Conservation (phyloP, 192 early-diverging fungal species). For the Podila verticillata region DNA sequence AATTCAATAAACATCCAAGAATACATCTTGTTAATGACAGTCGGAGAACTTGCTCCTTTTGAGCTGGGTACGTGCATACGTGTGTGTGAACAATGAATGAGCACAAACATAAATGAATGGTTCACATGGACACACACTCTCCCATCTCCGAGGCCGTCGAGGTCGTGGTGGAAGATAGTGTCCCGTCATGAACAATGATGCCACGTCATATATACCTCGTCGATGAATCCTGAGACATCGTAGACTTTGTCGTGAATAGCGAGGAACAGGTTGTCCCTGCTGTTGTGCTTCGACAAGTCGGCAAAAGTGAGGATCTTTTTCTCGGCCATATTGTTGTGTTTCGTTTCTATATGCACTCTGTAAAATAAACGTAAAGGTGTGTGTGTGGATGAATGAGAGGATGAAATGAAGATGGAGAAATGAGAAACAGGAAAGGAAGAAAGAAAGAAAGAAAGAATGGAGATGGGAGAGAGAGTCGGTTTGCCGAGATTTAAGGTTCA, state of each 20-base stretch:
- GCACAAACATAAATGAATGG: too few species aligned
- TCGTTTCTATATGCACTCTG: too few species aligned
- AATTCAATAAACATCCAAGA: background rate
- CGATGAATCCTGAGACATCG: conserved; percentile 77
- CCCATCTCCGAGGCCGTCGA: too few species aligned
- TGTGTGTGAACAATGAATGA: background rate
- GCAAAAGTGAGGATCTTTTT: conserved; percentile 62
- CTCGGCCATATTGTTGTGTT: conserved; percentile 60
- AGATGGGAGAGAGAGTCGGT: background rate
- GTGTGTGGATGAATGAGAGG: conserved; percentile 1
- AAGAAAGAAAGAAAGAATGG: background rate
- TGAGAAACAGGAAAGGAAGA: conserved; percentile 2
- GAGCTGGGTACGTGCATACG: too few species aligned
- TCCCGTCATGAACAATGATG: background rate
- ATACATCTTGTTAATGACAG: background rate
- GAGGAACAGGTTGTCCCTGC: conserved; percentile 80
- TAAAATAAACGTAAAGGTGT: too few species aligned
- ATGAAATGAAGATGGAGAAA: background rate
- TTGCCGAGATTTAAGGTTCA: background rate
- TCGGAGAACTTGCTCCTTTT: too few species aligned
- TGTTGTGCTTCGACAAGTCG: conserved; percentile 80
- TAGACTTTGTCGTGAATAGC: conserved; percentile 83
- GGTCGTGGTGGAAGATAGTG: too few species aligned
- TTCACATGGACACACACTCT: too few species aligned
- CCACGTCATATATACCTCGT: conserved; percentile 66